Evolutionary conservation across 2,329 filamentous ascomycete species (phyloP), one percentile per base, ranked within the genome.

Genomic region (Zopfia rhizophila): DNA sequence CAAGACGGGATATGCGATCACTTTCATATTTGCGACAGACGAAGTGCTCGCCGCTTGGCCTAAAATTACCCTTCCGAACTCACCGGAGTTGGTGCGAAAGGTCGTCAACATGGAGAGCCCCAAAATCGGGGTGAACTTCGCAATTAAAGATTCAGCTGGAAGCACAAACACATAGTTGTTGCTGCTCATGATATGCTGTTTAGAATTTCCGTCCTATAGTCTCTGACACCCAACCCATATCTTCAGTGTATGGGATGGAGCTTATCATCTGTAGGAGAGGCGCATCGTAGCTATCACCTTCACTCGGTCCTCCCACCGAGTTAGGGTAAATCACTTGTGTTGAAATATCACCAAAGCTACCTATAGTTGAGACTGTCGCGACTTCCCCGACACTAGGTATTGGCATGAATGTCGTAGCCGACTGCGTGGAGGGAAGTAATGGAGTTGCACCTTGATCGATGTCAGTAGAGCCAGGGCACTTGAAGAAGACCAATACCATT

Each of bases 41-140:
- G 18, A 40, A 31, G 25, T 31, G 17, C 16, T 40, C 25, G 38
- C 18, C 18, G 12, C 14, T 32, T 40, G 6, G 38, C 38, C 38
- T 32, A 30, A 32, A 40, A 40, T 40, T 16, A 32, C 21, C 5
- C n/a, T 40, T 23, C 25, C 18, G 24, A 32, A 40, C 25, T 31
- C 3, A 23, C 6, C 18, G 17, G 25, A 40, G 12, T 40, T 31
- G 6, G 24, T 10, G 28, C 25, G 24, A 16, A 40, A 31, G 38
- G 38, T 22, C 24, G 23, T 32, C 3, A 23, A 40, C 18, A 40
- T 40, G 18, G 25, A 31, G 25, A 40, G 38, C 24, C 14, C 38
- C 16, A 40, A 2, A 14, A 32, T 38, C 6, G 35, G 35, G 18
- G 4, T 38, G 35, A 4, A 38, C 16, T 38, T 38, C 22, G 18